These are phyloP conservation scores for Aspergillus nanangensis DNA, from an alignment of 495 filamentous ascomycete genomes.

Conservation along the genomic window DNA sequence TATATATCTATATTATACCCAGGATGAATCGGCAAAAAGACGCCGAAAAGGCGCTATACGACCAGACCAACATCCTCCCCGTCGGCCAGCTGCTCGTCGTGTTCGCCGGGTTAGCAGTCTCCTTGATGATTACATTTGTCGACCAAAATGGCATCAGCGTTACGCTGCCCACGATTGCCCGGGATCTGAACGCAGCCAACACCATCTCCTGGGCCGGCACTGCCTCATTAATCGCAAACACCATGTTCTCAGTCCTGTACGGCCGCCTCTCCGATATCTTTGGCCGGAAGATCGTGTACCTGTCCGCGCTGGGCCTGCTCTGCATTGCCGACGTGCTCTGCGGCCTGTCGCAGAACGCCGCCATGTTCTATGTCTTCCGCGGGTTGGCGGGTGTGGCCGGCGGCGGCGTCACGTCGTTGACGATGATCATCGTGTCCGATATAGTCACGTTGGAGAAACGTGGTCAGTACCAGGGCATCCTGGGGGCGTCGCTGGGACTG, in stretches of 20 bases:
- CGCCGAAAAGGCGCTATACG: constrained; percentile 42
- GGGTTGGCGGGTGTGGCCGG: constrained; percentile 51
- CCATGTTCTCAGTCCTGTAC: constrained; percentile 61
- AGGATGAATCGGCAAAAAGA: constrained; percentile 36
- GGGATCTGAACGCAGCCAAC: constrained; percentile 49
- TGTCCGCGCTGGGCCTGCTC: constrained; percentile 42
- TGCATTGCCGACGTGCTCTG: constrained; percentile 51
- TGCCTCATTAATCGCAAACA: constrained; percentile 68
- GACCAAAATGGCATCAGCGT: constrained; percentile 63
- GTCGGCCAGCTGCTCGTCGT: constrained; percentile 52
- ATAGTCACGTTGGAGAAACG: constrained; percentile 42
- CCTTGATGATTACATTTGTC: constrained; percentile 53
- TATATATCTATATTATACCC: not conserved
- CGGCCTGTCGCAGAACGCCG: constrained; percentile 43
- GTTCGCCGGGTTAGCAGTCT: constrained; percentile 49
- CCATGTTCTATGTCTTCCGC: constrained; percentile 54
- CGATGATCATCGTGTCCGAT: constrained; percentile 49
- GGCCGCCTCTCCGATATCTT: constrained; percentile 56
- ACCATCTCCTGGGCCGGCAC: constrained; percentile 77
- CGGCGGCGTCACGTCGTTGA: constrained; percentile 47
- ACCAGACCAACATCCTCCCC: constrained; percentile 56
- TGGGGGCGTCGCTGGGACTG: constrained; percentile 36
- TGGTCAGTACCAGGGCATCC: constrained; percentile 43
- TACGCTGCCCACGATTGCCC: constrained; percentile 55
- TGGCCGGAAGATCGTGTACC: constrained; percentile 50